Percentiles rank a stretch among this genome's conserved stretches.
These are phyloP conservation scores for Echium plantagineum DNA, from an alignment of 257 asterid species.

Conservation along the genomic window DNA sequence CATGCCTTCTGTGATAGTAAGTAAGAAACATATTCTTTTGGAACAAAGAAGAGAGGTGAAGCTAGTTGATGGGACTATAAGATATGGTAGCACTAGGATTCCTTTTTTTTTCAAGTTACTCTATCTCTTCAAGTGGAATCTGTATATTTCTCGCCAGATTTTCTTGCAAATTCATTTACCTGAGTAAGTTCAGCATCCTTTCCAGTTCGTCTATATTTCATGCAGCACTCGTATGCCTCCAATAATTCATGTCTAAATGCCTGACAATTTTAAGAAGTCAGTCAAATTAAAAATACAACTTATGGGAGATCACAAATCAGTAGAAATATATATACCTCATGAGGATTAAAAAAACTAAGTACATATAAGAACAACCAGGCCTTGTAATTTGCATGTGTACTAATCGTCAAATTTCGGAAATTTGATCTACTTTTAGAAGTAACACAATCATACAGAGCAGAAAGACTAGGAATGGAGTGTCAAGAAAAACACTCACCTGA, in stretches of 20 bases:
- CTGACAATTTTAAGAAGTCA: slow-evolving; percentile 20
- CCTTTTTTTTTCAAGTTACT: no score
- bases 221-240: slow-evolving; percentile 93
- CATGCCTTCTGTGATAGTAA: no score
- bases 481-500: slow-evolving; percentile 45
- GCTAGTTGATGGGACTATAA: background rate
- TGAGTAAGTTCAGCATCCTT: slow-evolving; percentile 95
- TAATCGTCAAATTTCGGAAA: background rate
- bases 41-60: background rate
- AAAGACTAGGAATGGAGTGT: background rate
- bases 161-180: slow-evolving; percentile 29
- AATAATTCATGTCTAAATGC: slow-evolving; percentile 73
- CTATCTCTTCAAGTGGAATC: no score
- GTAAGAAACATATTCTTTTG: no score
- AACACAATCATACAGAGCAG: background rate
- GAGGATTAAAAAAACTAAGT: background rate
- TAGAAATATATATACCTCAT: background rate
- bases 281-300: no score
- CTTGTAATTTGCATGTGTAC: background rate
- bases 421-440: background rate
- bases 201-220: slow-evolving; percentile 70
- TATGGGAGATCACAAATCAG: background rate
- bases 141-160: no score
- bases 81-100: background rate
- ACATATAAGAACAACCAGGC: background rate